Base-by-base conservation (phyloP, 345 rosid genomes). In the Corchorus olitorius region DNA sequence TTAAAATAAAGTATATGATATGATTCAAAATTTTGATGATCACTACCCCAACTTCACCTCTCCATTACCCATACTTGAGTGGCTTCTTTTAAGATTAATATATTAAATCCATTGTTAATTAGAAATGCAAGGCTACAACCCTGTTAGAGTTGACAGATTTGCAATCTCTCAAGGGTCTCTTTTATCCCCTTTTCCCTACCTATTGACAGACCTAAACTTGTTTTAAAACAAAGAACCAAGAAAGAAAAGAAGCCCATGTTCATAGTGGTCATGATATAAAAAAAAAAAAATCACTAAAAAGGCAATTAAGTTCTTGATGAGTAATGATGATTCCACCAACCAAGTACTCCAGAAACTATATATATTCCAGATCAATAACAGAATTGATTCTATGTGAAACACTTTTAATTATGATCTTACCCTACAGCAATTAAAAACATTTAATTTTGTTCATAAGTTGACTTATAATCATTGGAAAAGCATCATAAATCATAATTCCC, bases 261-360 rank as follows among this genome's bases (percentile, higher is more conserved):
- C 10, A 33, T 33, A 13, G 43, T 61, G n/a, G 19, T 33, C 17
- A 14, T 61, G 41, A 33, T 60, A 60, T 33, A 12, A 22, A 60
- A 60, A 27, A 12, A 22, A 60, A 60, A 27, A 27, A 27, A 27
- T 59, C 39, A 22, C 45, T 10, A 33, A 17, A 27, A 71, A 71
- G 19, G 11, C 20, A 55, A 55, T 19, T 39, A 43, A 56, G 65
- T 49, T 43, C 13, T 75, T 37, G 46, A 74, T 73, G 67, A 73
- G 58, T 16, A 34, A 60, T 60, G 76, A 73, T 65, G 70, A 64
- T 63, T 55, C 62, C 72, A 75, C 71, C 64, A 50, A 75, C 61
- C 77, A 74, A 62, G 16, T 16, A 61, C 49, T 48, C 59, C 16
- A 27, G 41, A 53, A 70, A 70, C 16, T 67, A 20, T 46, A 37